Evolutionary conservation across 2,329 filamentous ascomycete species (phyloP), one percentile per base, ranked within the genome.

Genomic region (Pseudomassariella vexata): DNA sequence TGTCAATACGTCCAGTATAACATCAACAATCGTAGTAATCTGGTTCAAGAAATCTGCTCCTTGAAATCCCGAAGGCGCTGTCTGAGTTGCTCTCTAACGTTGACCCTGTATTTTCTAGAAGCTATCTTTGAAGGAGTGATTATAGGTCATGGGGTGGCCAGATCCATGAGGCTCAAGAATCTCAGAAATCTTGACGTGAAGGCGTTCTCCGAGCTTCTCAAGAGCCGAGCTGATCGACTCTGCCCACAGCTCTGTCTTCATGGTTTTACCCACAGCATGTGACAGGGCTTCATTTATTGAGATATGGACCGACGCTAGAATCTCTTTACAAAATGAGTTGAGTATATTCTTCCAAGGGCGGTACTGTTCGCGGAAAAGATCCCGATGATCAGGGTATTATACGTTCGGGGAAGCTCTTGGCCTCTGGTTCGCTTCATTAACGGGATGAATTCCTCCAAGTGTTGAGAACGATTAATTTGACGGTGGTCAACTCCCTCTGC

Each of bases 111-210:
- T n/a, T 18, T 53, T 49, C 29, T 59, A 50, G 2, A 63, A 41
- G 2, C 38, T 56, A 6, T 60, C 52, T 1, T 50, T 57, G 3
- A 63, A 40, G 24, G 56, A 48, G 28, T 56, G 48, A 32, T 65
- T 59, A 35, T 63, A 63, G 0, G 60, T 63, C 20, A 65, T 62
- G 0, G 60, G 57, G 32, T 64, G 60, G 1, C 44, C 36, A 2
- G 41, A 35, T 3, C 38, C 19, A 28, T 57, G 48, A 3, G 48
- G 46, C 8, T 25, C 31, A 6, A 59, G 15, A 1, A 60, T 29
- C 31, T 56, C 50, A 5, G 34, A 24, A 1, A 50, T 29, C 37
- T 57, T 56, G 15, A 11, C 24, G 1, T 34, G 28, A 5, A 59
- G 32, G 3, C 34, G 24, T 1, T 9, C 6, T 20, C 42, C 36